A percentile compares a stretch with the other conserved stretches of the same genome.
phyloP scores from a whole-genome alignment of 2,329 filamentous ascomycete species.

The Xylariaceae sp. region DNA sequence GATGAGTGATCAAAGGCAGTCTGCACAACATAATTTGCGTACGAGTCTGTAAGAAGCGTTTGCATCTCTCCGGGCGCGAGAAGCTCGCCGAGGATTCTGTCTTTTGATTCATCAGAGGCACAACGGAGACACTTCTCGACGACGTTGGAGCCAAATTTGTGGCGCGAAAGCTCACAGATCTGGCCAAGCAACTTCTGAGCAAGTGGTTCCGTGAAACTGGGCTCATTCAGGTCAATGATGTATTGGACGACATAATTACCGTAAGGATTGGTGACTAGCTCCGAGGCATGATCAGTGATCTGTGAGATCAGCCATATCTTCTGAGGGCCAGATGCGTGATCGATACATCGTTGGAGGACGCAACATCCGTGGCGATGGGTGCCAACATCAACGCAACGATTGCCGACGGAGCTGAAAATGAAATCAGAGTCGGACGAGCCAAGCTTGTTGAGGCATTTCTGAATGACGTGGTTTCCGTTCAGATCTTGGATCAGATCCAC shows the following conservation, averaged over 20 bases:
- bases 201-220: conserved; percentile 80
- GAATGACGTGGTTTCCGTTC: conserved; percentile 98
- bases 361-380: conserved; percentile 98
- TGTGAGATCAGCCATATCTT: conserved; percentile 79
- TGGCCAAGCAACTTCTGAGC: conserved; percentile 72
- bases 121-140: conserved; percentile 95
- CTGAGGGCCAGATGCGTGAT: conserved; percentile 87
- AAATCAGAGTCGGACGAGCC: conserved; percentile 81
- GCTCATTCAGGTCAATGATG: conserved; percentile 89
- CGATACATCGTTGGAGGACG: conserved; percentile 95
- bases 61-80: conserved; percentile 70
- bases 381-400: conserved; percentile 81
- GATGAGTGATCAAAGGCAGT: conserved; percentile 87
- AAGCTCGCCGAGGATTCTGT: conserved; percentile 81
- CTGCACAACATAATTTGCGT: conserved; percentile 97
- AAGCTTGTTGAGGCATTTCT: conserved; percentile 97
- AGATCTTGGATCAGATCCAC: conserved; percentile 95
- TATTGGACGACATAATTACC: conserved; percentile 99
- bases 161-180: conserved; percentile 71
- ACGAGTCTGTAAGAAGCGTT: conserved; percentile 82
- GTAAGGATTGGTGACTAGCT: conserved; percentile 91
- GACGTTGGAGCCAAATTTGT: conserved; percentile 99
- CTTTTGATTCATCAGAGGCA: conserved; percentile 66
- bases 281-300: conserved; percentile 83
- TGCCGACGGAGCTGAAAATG: conserved; percentile 91